Evolutionary conservation across 2,329 filamentous ascomycete genomes (phyloP).

Genomic region (Colletotrichum ledebouriae): DNA sequence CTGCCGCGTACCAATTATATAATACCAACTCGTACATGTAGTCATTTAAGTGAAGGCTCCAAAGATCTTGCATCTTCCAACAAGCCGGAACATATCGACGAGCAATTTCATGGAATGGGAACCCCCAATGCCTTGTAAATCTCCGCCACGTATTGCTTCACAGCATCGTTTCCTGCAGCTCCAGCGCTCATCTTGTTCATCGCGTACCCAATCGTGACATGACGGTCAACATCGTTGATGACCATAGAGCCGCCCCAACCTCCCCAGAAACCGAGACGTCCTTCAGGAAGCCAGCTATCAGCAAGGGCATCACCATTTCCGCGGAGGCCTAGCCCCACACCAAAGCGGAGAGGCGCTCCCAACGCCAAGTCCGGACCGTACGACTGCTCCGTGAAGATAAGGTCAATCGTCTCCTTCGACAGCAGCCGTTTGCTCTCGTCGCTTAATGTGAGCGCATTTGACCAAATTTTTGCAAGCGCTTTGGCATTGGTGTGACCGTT

Average conservation of each 20-base stretch:
- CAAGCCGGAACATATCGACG: too few relatives aligned
- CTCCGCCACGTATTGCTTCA: slow-evolving; percentile 27
- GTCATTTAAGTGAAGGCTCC: too few relatives aligned
- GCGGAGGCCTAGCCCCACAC: slow-evolving; percentile 57
- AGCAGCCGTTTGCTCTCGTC: slow-evolving; percentile 51
- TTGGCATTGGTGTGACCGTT: slow-evolving; percentile 63
- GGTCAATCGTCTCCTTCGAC: slow-evolving; percentile 56
- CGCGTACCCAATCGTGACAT: slow-evolving; percentile 58
- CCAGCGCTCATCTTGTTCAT: slow-evolving; percentile 60
- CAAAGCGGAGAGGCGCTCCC: slow-evolving; percentile 52
- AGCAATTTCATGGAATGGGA: background rate
- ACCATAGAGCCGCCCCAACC: slow-evolving; percentile 61
- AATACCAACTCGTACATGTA: too few relatives aligned
- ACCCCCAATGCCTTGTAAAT: slow-evolving; percentile 35
- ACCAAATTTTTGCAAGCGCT: slow-evolving; percentile 57
- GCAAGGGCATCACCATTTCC: slow-evolving; percentile 46
- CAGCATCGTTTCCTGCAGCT: slow-evolving; percentile 4
- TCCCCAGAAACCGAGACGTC: slow-evolving; percentile 55
- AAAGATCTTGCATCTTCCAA: too few relatives aligned
- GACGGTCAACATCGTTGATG: slow-evolving; percentile 58
- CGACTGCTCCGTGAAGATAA: slow-evolving; percentile 60
- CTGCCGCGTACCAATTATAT: too few relatives aligned
- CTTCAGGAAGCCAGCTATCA: slow-evolving; percentile 50
- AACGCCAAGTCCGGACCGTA: slow-evolving; percentile 57
- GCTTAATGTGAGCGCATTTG: slow-evolving; percentile 44